Conservation (phyloP, 345 rosid genomes). For the Brassica carinata region DNA sequence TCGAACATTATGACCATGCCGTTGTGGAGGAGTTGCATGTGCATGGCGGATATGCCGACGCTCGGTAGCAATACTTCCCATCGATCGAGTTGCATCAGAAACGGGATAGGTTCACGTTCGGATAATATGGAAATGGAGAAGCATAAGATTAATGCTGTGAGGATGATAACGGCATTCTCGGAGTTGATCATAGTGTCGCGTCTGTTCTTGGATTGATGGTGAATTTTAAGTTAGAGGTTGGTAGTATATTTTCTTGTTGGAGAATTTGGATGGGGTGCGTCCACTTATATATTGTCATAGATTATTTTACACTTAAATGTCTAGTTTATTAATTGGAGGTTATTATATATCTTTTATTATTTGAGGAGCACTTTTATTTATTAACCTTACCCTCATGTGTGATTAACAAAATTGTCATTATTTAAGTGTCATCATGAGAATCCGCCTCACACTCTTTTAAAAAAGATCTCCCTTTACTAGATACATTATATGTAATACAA, state of each 20-base stretch:
- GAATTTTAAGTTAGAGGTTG: conserved; percentile 34
- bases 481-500: no score
- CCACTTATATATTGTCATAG: conserved; percentile 15
- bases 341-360: background rate
- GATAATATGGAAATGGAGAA: conserved; percentile 22
- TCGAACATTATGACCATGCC: conserved; percentile 73
- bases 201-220: conserved; percentile 31
- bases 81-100: conserved; percentile 26
- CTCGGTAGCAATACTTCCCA: conserved; percentile 44
- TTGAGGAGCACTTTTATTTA: background rate
- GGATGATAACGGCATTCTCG: conserved; percentile 12
- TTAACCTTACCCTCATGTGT: no score
- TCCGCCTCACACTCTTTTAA: no score
- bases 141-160: conserved; percentile 17
- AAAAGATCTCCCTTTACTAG: no score
- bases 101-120: conserved; percentile 7
- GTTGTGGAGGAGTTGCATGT: conserved; percentile 75
- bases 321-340: background rate
- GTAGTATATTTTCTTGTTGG: conserved; percentile 33
- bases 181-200: conserved; percentile 27
- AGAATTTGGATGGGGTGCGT: conserved; percentile 22
- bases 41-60: conserved; percentile 90
- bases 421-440: no score
- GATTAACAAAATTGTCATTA: no score
- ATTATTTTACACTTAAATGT: background rate